Base-by-base conservation (phyloP, 805 yeast genomes). In the Metschnikowia vanudenii region DNA sequence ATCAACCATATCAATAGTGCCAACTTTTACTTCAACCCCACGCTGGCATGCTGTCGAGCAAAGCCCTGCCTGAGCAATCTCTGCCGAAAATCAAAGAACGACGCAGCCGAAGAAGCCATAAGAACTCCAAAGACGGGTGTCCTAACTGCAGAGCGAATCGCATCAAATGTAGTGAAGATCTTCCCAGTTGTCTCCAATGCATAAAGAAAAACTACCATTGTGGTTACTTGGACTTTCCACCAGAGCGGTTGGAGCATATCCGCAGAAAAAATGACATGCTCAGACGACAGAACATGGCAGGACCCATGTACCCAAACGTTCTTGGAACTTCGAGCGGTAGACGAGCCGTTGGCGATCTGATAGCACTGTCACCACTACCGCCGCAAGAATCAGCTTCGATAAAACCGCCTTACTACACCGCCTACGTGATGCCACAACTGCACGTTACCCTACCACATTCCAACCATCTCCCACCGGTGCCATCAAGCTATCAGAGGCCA, bases 121-220 rank as follows among this genome's bases (percentile, higher is more conserved):
- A 61, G 43, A 61, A 61, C 45, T 60, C 64, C 13, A 51, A 59
- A 30, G 65, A 61, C 41, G 65, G 74, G 9, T 72, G 76, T 46
- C 75, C 76, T 6, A 72, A 71, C 54, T 72, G 76, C 56, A 66
- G 70, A 41, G 64, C 67, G 17, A 71, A 67, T 47, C 57, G 76
- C 51, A 70, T 72, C 56, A 72, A 71, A 48, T 72, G 76, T 46
- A 54, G 69, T 2, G 76, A 72, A 47, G 75, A 72, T 44, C 61
- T 72, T 12, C 76, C 76, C 7, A 54, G 65, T 14, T 72, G 76
- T 46, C 54, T 43, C 17, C 71, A 72, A 51, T 71, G 76, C 52
- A 47, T 64, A 14, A 67, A 67, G 50, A 72, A 67, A 50, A 57
- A 63, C 26, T 60, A 58, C 48, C 60, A 71, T 7, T 72, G 76